These are phyloP conservation scores for Dactylellina haptotyla DNA, from an alignment of 2,329 filamentous ascomycete genomes.

Conservation along the genomic window DNA sequence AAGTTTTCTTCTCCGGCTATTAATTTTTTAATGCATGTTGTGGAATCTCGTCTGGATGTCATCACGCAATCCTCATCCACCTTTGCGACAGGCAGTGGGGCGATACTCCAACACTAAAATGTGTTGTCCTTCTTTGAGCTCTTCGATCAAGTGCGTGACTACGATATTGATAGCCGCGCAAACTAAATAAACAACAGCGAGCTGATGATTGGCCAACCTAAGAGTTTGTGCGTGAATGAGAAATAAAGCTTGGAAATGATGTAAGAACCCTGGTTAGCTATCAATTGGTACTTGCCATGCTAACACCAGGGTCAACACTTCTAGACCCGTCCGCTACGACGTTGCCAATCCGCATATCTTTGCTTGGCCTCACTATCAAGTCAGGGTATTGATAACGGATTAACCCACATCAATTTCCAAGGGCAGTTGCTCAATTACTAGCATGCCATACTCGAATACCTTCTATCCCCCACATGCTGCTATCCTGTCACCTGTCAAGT, in stretches of 20 bases:
- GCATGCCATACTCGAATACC: background rate
- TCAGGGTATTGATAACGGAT: conserved; percentile 12
- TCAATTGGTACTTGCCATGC: background rate
- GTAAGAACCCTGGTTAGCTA: conserved; percentile 11
- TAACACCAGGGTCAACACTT: conserved; percentile 11
- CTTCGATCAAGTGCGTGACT: too few species aligned
- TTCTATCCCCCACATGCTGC: conserved; percentile 16
- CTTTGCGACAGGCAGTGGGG: conserved; percentile 39
- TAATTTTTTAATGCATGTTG: background rate
- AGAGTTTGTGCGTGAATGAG: conserved; percentile 19
- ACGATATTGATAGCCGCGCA: conserved; percentile 37
- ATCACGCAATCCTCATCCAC: conserved; percentile 47
- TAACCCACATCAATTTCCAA: too few species aligned
- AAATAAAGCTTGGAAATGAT: conserved; percentile 52
- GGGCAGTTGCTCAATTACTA: too few species aligned
- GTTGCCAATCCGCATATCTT: too few species aligned
- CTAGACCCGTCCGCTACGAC: too few species aligned
- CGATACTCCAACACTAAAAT: conserved; percentile 21
- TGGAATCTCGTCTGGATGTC: conserved; percentile 18
- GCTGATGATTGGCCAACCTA: background rate
- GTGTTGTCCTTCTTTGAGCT: conserved; percentile 27
- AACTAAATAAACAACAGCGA: background rate
- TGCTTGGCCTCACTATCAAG: conserved; percentile 10
- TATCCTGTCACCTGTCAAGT: conserved; percentile 41
- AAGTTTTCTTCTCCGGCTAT: background rate